These are phyloP conservation scores for Penicillium nucicola DNA, from an alignment of 495 filamentous ascomycete genomes.

Conservation along the genomic window DNA sequence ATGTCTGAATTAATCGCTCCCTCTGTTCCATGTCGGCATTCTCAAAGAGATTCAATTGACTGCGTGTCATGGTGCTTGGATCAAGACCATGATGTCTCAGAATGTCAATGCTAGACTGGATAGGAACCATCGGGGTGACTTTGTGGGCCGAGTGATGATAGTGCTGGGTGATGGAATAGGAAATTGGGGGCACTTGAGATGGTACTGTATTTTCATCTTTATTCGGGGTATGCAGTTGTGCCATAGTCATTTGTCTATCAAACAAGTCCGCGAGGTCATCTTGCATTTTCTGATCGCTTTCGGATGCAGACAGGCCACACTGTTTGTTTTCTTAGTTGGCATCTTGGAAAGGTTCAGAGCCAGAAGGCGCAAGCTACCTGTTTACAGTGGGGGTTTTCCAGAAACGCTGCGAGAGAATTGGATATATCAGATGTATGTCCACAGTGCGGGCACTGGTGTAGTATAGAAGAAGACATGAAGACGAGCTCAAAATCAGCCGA, in stretches of 20 bases:
- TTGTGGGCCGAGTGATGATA: conserved; percentile 70
- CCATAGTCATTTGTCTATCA: conserved; percentile 55
- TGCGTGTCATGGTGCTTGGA: conserved; percentile 47
- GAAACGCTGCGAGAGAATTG: conserved; percentile 26
- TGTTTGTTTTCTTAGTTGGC: conserved; percentile 20
- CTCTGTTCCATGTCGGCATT: conserved; percentile 55
- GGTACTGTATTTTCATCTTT: background rate
- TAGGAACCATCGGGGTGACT: conserved; percentile 12
- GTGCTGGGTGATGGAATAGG: conserved; percentile 70
- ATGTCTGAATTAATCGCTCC: conserved; percentile 61
- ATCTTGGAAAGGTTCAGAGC: background rate
- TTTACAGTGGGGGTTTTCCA: conserved; percentile 34
- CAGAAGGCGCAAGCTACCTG: conserved; percentile 26
- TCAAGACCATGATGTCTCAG: conserved; percentile 53
- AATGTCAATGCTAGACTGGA: conserved; percentile 17
- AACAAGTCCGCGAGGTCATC: conserved; percentile 70
- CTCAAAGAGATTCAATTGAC: conserved; percentile 61
- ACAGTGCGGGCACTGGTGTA: conserved; percentile 38
- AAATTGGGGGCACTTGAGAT: conserved; percentile 36
- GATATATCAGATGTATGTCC: conserved; percentile 34
- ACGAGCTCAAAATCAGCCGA: background rate
- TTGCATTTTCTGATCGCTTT: conserved; percentile 48
- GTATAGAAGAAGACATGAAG: conserved; percentile 32
- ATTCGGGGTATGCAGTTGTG: conserved; percentile 7
- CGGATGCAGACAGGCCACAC: conserved; percentile 39